Evolutionary conservation across 2,329 filamentous ascomycete genomes (phyloP), one percentile per base, ranked within the genome.

Genomic region (Sclerotinia trifoliorum): DNA sequence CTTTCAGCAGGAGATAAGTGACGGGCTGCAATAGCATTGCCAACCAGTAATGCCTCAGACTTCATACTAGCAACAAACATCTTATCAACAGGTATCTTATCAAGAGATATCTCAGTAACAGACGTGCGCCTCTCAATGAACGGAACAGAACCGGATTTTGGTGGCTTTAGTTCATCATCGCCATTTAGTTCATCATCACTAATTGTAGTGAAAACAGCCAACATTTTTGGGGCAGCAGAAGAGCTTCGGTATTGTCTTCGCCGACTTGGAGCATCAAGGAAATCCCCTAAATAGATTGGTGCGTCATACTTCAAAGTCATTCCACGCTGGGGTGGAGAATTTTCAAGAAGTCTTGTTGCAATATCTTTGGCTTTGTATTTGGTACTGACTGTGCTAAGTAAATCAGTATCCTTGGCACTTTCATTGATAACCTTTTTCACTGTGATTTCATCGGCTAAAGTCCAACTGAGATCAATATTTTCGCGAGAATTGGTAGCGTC

Each of bases 221-320:
- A 49, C 4, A 39, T 39, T 26, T 4, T 49, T 15, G 35, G 24
- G 7, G 19, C 29, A 24, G 56, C 24, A 15, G 65, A 67, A 39
- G 21, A 26, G 48, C 65, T 67, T 52, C 65, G 63, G 24, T 46
- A 46, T 62, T 48, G 15, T 13, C 26, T 35, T 29, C 42, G 26
- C n/a, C 15, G 46, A 5, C 13, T 15, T 10, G n/a, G 46, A 15
- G 5, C 21, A 63, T 51, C 32, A 11, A 42, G 32, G 15, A 63
- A 39, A 24, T 17, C 6, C 0, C n/a, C 46, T 0, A 63, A 21
- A 39, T 63, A 63, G 5, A 63, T 39, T 39, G 60, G 60, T 42
- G 60, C 44, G 32, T 61, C 26, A 13, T 49, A 19, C 48, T 35
- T 39, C n/a, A 51, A 51, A 26, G 13, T 39, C n/a, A 17, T 17